Conservation (phyloP, 2,329 filamentous ascomycete genomes). For the Verticillium nonalfalfae region DNA sequence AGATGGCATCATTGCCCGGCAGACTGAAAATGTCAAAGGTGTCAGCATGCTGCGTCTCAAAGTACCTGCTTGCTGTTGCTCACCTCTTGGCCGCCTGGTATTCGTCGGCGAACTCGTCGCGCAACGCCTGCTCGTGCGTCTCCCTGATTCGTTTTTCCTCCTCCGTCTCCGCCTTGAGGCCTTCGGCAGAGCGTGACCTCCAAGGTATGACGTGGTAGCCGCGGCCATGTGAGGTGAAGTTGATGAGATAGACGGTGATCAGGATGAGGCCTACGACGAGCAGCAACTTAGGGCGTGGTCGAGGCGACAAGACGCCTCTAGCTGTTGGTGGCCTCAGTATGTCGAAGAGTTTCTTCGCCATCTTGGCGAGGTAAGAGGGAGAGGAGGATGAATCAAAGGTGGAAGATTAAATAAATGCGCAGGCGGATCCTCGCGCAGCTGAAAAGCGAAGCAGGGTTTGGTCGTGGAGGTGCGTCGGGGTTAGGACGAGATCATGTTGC, state of each 20-base stretch:
- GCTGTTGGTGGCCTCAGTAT: constrained; percentile 18
- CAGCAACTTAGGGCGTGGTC: constrained; percentile 34
- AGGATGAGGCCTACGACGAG: constrained; percentile 31
- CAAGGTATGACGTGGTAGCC: constrained; percentile 28
- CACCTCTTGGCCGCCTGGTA: constrained; percentile 34
- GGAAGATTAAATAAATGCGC: neutral
- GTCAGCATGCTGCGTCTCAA: constrained; percentile 9
- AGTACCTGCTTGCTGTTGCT: constrained; percentile 13
- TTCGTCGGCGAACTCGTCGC: constrained; percentile 20
- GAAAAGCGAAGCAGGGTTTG: neutral
- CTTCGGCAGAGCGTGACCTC: neutral
- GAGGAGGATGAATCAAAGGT: neutral
- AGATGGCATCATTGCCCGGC: constrained; percentile 44
- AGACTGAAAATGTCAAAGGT: constrained; percentile 21
- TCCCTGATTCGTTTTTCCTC: constrained; percentile 11
- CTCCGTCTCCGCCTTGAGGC: constrained; percentile 1
- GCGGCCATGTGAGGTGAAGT: constrained; percentile 28
- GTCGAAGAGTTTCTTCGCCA: constrained; percentile 9
- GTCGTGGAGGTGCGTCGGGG: neutral
- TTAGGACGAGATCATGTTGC: neutral
- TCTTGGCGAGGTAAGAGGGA: neutral
- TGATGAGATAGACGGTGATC: constrained; percentile 35
- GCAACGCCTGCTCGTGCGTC: constrained; percentile 20
- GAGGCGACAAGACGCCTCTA: constrained; percentile 16
- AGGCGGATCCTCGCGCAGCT: neutral